Evolutionary conservation across 1,284 basidiomycete species (phyloP).

Genomic region (Ceratobasidium sp.): DNA sequence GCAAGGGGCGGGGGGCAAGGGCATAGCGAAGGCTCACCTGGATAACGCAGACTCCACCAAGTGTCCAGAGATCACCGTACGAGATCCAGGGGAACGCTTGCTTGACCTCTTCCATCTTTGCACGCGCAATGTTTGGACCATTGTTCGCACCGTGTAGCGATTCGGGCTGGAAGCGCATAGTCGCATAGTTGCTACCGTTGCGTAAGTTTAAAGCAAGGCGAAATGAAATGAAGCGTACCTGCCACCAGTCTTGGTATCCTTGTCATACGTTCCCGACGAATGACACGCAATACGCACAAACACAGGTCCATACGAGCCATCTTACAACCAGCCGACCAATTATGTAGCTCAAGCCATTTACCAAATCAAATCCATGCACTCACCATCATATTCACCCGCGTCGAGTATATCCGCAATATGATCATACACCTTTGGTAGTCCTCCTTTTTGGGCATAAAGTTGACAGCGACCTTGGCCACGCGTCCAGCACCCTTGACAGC

Average conservation of each 20-base stretch:
- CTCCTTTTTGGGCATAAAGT: constrained; percentile 77
- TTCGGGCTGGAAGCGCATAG: constrained; percentile 94
- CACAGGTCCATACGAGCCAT: constrained; percentile 94
- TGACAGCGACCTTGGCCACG: constrained; percentile 70
- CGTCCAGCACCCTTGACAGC: constrained; percentile 71
- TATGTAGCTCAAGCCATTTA: constrained; percentile 26
- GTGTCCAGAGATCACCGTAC: constrained; percentile 95
- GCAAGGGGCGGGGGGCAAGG: too few relatives aligned
- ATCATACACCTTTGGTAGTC: constrained; percentile 96
- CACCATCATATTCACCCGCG: constrained; percentile 85
- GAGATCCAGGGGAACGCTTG: constrained; percentile 89
- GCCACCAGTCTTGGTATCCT: constrained; percentile 87
- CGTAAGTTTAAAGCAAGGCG: too few relatives aligned
- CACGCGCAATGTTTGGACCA: constrained; percentile 86
- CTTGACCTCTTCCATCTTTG: constrained; percentile 90
- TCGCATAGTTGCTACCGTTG: constrained; percentile 84
- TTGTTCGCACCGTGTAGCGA: constrained; percentile 88
- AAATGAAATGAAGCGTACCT: constrained; percentile 63
- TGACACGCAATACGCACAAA: constrained; percentile 96
- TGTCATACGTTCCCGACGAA: constrained; percentile 91
- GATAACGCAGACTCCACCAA: constrained; percentile 86
- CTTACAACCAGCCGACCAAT: constrained; percentile 64
- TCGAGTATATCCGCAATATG: constrained; percentile 82
- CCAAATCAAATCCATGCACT: constrained; percentile 50
- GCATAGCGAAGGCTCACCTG: constrained; percentile 63